A percentile compares a stretch with the other conserved stretches of the same genome.
These are phyloP conservation scores for Dianthus caryophyllus DNA, from an alignment of 148 eudicot genomes.

Conservation along the genomic window DNA sequence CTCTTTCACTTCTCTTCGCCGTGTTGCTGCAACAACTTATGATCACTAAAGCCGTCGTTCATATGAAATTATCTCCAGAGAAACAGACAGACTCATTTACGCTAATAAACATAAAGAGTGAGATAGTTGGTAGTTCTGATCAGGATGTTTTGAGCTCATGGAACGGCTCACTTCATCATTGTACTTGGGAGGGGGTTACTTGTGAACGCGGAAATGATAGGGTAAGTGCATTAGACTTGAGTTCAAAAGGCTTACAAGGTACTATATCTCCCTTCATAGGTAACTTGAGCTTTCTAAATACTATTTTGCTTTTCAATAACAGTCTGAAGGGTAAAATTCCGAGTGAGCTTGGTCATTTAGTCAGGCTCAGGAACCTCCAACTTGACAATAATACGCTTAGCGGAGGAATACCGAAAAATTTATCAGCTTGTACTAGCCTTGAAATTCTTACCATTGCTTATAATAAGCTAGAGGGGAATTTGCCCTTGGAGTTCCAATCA, in stretches of 20 bases:
- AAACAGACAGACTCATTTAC: too few relatives aligned
- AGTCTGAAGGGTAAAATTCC: conserved; percentile 33
- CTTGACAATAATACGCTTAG: conserved; percentile 22
- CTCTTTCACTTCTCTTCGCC: too few relatives aligned
- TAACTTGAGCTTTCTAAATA: conserved; percentile 32
- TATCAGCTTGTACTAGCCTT: conserved; percentile 26
- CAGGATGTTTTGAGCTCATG: conserved; percentile 27
- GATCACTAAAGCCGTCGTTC: too few relatives aligned
- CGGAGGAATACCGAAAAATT: conserved; percentile 30
- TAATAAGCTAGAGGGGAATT: conserved; percentile 27
- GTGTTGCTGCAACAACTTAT: too few relatives aligned
- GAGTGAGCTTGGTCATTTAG: conserved; percentile 28
- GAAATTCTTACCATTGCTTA: background rate
- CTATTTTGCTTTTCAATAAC: conserved; percentile 26
- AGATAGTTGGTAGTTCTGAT: too few relatives aligned
- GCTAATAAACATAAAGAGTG: too few relatives aligned
- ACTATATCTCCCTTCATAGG: conserved; percentile 38
- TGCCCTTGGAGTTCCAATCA: conserved; percentile 30
- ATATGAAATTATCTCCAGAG: too few relatives aligned
- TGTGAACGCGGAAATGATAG: conserved; percentile 26
- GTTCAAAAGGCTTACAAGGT: conserved; percentile 20
- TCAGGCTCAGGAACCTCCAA: conserved; percentile 17
- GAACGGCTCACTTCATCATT: conserved; percentile 35
- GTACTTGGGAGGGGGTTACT: conserved; percentile 39
- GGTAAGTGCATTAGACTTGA: conserved; percentile 25